Evolutionary conservation across 306 rosid species (phyloP).

Genomic region (Quercus ilex): DNA sequence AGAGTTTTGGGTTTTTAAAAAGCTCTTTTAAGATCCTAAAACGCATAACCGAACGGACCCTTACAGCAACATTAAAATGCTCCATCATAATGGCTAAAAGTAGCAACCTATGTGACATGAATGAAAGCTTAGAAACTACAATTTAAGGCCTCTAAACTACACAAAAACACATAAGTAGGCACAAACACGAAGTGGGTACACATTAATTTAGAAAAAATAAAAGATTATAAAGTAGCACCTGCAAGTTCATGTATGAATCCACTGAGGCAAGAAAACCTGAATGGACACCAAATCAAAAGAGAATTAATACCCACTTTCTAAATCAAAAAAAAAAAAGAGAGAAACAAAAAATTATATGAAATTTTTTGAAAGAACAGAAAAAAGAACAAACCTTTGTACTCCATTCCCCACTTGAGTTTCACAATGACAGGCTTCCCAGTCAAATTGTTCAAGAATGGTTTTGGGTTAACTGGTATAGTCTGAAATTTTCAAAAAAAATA

Average conservation of each 20-base stretch:
- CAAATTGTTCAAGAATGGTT: slow-evolving; percentile 61
- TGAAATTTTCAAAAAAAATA: slow-evolving; percentile 24
- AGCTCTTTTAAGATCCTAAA: too few species aligned
- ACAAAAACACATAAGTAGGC: not conserved
- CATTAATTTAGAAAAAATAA: not conserved
- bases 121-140: not conserved
- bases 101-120: not conserved
- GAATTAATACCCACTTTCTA: not conserved
- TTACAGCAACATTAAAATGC: not conserved
- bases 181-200: not conserved
- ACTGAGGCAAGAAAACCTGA: slow-evolving; percentile 54
- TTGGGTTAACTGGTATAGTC: slow-evolving; percentile 60
- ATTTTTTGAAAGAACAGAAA: not conserved
- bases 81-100: not conserved
- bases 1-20: too few species aligned
- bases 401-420: slow-evolving; percentile 64
- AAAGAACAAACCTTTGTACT: slow-evolving; percentile 45
- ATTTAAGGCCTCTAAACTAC: not conserved
- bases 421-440: slow-evolving; percentile 56
- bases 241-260: slow-evolving; percentile 61
- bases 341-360: too few species aligned
- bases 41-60: too few species aligned
- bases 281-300: not conserved
- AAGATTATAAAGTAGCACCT: slow-evolving; percentile 24
- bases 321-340: too few species aligned